Conservation (phyloP, 768 basidiomycete species). For the Serendipita indica region DNA sequence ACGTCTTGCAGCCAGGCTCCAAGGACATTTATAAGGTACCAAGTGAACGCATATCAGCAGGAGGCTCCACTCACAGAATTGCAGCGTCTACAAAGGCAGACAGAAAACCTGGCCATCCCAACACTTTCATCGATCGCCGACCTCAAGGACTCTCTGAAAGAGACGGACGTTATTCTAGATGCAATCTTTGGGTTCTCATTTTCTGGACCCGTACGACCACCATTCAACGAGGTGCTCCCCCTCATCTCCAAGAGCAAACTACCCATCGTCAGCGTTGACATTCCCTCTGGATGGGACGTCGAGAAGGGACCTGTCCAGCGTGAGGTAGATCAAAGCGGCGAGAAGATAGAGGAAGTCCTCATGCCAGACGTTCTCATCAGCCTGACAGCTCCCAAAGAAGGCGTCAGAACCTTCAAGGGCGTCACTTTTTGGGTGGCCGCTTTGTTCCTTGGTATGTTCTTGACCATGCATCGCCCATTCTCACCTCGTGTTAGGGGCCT, state of each 20-base stretch:
- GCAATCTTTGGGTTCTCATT: constrained; percentile 99
- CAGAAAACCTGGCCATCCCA: constrained; percentile 74
- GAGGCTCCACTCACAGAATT: neutral
- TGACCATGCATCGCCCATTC: no score
- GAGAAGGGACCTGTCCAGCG: constrained; percentile 44
- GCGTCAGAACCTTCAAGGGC: constrained; percentile 60
- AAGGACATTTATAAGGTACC: constrained; percentile 83
- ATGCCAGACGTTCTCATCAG: constrained; percentile 71
- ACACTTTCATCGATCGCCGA: constrained; percentile 33
- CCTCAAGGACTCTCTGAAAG: constrained; percentile 36
- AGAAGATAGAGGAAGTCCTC: constrained; percentile 30
- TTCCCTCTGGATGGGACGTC: constrained; percentile 95
- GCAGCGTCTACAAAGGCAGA: constrained; percentile 72
- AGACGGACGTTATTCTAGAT: constrained; percentile 76
- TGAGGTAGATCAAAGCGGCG: constrained; percentile 19
- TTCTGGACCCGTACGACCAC: constrained; percentile 72
- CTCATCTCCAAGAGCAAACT: constrained; percentile 46
- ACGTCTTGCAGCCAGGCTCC: constrained; percentile 49
- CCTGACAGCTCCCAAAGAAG: constrained; percentile 88
- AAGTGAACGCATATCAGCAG: neutral
- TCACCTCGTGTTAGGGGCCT: constrained; percentile 42
- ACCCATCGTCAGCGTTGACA: constrained; percentile 89
- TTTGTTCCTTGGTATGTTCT: constrained; percentile 74
- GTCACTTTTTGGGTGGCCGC: constrained; percentile 87
- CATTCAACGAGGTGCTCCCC: constrained; percentile 66